These are phyloP conservation scores for slime mould (Dictyostelium discoideum) DNA, from an alignment of 78 protist species.

Conservation along the genomic window dicty_2.7 NC_007091.3:2278001-2278500, in stretches of 20 bases:
- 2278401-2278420: conserved; percentile 37
- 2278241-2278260: conserved; percentile 80
- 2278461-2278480: conserved; percentile 27
- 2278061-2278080: neutral
- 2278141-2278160: conserved; percentile 60
- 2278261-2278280: conserved; percentile 46
- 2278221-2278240: conserved; percentile 65
- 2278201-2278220: conserved; percentile 65
- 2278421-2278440: conserved; percentile 43
- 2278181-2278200: conserved; percentile 82
- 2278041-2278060: conserved; percentile 52
- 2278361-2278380: conserved; percentile 1
- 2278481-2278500: conserved; percentile 56
- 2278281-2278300: conserved; percentile 37
- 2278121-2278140: conserved; percentile 46
- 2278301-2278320: conserved; percentile 64
- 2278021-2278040: conserved; percentile 45
- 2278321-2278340: conserved; percentile 63
- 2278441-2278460: neutral
- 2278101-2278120: neutral
- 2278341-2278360: conserved; percentile 52
- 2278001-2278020: conserved; percentile 19
- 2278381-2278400: conserved; percentile 39
- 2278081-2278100: neutral
- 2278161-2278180: conserved; percentile 52